Conservation (phyloP, 495 filamentous ascomycete species). For the Aspergillus olivimuriae region DNA sequence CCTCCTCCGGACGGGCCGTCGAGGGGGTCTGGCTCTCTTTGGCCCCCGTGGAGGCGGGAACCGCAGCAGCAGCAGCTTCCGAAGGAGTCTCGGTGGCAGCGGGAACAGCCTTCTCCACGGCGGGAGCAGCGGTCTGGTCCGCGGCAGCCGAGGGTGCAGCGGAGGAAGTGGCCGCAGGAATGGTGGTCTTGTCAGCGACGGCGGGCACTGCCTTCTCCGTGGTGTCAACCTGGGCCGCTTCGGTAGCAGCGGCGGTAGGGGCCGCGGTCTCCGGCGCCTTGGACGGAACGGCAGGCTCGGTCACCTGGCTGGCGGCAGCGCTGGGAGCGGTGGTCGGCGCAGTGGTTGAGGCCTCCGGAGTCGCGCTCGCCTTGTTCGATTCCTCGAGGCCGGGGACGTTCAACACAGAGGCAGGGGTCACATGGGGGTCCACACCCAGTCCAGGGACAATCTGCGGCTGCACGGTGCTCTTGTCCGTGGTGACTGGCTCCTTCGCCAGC, state of each 20-base stretch:
- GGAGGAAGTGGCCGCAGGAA: neutral
- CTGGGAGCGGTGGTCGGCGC: neutral
- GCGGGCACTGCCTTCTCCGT: neutral
- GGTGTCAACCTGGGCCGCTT: neutral
- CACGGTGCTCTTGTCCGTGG: conserved; percentile 4
- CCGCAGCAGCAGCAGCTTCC: neutral
- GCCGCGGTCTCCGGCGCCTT: conserved; percentile 1
- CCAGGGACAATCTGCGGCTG: conserved; percentile 18
- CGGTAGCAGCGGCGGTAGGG: neutral
- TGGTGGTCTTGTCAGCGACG: neutral
- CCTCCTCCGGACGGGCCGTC: no score
- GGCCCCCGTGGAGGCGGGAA: neutral
- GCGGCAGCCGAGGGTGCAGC: neutral
- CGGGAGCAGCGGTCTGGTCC: neutral
- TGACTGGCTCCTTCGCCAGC: neutral
- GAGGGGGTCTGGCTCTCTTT: no score
- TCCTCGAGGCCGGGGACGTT: conserved; percentile 14
- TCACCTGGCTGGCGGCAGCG: neutral
- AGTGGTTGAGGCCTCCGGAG: conserved; percentile 1
- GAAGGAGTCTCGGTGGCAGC: neutral
- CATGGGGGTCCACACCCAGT: conserved; percentile 13
- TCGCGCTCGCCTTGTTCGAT: conserved; percentile 3
- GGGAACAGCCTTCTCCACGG: neutral
- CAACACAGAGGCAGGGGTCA: conserved; percentile 8
- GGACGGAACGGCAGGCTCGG: neutral